Conservation (phyloP, 2,329 filamentous ascomycete genomes). For the Ceratocystiopsis minuta region DNA sequence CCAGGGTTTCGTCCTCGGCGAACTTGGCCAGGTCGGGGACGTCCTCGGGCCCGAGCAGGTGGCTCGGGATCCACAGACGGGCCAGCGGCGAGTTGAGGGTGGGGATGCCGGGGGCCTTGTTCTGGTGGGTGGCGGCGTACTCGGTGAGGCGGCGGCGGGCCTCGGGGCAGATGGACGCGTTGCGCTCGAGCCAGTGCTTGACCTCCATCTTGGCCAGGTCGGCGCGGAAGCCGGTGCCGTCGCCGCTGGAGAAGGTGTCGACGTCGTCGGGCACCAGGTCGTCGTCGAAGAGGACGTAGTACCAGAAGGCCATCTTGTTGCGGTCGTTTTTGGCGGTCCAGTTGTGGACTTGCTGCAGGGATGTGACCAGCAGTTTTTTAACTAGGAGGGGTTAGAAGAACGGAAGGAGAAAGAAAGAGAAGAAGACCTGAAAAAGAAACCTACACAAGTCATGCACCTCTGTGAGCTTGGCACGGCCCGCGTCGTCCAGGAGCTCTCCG, state of each 20-base stretch:
- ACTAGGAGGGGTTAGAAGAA: constrained; percentile 20
- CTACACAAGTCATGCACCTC: constrained; percentile 48
- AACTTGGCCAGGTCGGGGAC: constrained; percentile 35
- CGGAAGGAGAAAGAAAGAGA: background rate
- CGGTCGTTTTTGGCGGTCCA: constrained; percentile 52
- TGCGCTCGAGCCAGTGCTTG: constrained; percentile 43
- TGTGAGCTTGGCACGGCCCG: constrained; percentile 35
- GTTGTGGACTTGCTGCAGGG: constrained; percentile 48
- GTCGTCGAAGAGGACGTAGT: constrained; percentile 45
- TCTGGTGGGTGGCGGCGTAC: constrained; percentile 31
- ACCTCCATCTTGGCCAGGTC: constrained; percentile 42
- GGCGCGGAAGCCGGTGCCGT: constrained; percentile 34
- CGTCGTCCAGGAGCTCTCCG: constrained; percentile 41
- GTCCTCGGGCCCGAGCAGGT: constrained; percentile 29
- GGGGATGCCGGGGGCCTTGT: constrained; percentile 31
- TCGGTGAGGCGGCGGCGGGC: constrained; percentile 35
- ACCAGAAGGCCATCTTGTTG: constrained; percentile 55
- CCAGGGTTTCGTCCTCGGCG: constrained; percentile 39
- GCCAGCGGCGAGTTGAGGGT: constrained; percentile 32
- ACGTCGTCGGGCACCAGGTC: constrained; percentile 29
- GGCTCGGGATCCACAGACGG: constrained; percentile 37
- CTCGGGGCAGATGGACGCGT: constrained; percentile 38
- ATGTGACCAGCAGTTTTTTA: constrained; percentile 48
- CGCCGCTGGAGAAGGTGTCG: constrained; percentile 27
- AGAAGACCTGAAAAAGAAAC: constrained; percentile 11